Percentiles rank a stretch among this genome's conserved stretches.
These are phyloP conservation scores for Trypanosomatidae sp. DNA, from an alignment of 208 protist species.

Conservation along the genomic window DNA sequence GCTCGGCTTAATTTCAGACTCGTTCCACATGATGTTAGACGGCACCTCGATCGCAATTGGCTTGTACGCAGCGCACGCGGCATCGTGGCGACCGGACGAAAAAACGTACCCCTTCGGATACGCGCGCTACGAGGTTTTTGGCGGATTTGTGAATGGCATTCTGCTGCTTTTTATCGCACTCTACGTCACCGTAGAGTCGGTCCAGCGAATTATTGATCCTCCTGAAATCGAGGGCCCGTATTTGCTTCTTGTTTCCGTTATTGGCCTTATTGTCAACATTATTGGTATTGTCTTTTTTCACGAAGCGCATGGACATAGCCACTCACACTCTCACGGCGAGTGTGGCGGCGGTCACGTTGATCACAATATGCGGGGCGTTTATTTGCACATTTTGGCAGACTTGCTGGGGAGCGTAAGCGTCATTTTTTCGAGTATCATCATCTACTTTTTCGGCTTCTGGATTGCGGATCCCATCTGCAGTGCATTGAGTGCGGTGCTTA, in stretches of 20 bases:
- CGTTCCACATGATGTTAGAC: conserved; percentile 98
- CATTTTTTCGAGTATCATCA: conserved; percentile 75
- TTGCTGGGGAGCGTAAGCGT: conserved; percentile 85
- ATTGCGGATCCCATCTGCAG: conserved; percentile 83
- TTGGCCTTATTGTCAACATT: conserved; percentile 85
- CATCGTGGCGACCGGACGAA: conserved; percentile 86
- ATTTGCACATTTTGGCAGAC: conserved; percentile 90
- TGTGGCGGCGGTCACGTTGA: conserved; percentile 37
- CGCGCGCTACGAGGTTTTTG: conserved; percentile 76
- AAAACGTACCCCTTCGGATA: conserved; percentile 85
- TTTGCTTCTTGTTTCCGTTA: conserved; percentile 76
- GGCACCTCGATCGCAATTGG: conserved; percentile 93
- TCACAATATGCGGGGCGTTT: conserved; percentile 86
- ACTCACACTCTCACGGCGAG: conserved; percentile 50
- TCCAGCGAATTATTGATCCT: conserved; percentile 77
- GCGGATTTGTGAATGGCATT: conserved; percentile 88
- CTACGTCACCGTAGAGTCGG: conserved; percentile 74
- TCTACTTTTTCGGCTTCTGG: conserved; percentile 53
- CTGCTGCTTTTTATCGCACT: conserved; percentile 79
- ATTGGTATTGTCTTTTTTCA: conserved; percentile 87
- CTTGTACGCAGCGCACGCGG: conserved; percentile 90
- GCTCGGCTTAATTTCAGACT: conserved; percentile 94
- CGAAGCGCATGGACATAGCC: conserved; percentile 54
- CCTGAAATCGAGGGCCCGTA: conserved; percentile 72
- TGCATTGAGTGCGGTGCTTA: conserved; percentile 56